These are phyloP conservation scores for Sclerotinia minor DNA, from an alignment of 2,329 filamentous ascomycete genomes.

Conservation along the genomic window DNA sequence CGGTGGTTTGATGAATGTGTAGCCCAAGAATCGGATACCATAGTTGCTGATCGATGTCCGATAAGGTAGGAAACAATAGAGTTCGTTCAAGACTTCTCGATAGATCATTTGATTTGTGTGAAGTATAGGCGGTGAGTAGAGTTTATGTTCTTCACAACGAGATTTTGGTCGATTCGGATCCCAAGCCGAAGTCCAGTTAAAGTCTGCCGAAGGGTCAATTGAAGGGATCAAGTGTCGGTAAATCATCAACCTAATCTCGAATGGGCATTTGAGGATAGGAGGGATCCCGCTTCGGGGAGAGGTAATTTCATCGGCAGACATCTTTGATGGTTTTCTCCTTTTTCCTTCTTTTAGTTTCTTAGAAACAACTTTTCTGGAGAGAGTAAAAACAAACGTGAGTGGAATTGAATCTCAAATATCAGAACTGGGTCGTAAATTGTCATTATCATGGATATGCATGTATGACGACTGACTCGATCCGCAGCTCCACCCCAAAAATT, in stretches of 20 bases:
- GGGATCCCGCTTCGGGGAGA: constrained; percentile 13
- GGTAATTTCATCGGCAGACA: not conserved
- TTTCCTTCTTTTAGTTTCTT: not conserved
- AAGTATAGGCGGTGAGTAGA: constrained; percentile 24
- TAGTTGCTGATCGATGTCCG: constrained; percentile 22
- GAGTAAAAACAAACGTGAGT: constrained; percentile 12
- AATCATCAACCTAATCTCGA: constrained; percentile 25
- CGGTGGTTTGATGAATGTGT: constrained; percentile 22
- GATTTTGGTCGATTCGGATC: constrained; percentile 21
- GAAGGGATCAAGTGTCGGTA: constrained; percentile 23
- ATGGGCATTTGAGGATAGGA: constrained; percentile 22
- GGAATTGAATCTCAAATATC: constrained; percentile 13
- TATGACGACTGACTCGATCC: constrained; percentile 25
- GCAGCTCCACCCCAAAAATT: constrained; percentile 22
- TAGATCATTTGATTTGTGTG: constrained; percentile 22
- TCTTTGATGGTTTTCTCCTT: constrained; percentile 10
- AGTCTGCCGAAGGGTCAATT: constrained; percentile 21
- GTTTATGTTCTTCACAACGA: constrained; percentile 19
- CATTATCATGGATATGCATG: constrained; percentile 20
- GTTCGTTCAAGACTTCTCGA: constrained; percentile 25
- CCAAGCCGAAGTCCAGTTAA: constrained; percentile 23
- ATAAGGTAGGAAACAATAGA: constrained; percentile 24
- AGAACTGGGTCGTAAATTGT: constrained; percentile 3
- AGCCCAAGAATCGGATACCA: constrained; percentile 24
- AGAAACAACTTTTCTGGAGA: not conserved